Evolutionary conservation across 768 basidiomycete genomes (phyloP), one percentile per base, ranked within the genome.

Genomic region (Rhodosporidiobolus odoratus): DNA sequence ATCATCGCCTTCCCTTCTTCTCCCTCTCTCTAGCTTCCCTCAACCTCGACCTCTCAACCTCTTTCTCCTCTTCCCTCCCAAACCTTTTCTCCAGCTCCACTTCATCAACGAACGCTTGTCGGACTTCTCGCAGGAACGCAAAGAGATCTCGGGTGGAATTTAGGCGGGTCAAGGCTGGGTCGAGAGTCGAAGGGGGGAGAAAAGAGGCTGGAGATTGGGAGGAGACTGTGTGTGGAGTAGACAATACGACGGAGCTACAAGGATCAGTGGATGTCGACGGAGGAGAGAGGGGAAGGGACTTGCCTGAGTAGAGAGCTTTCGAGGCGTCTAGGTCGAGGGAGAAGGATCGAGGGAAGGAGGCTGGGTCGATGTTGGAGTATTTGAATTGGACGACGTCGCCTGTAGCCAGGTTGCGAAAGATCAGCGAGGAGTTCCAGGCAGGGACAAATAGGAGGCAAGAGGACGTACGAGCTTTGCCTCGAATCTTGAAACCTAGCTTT

Each of bases 291-390:
- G 35, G 30, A 34, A 32, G 58, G 41, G 32, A 37, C 69, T 43
- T 8, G 65, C 69, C 7, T 2, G 65, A 19, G 52, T 72, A 72
- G 35, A 12, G 6, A 4, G 56, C 30, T n/a, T 53, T 37, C 8
- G 71, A 72, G 5, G 65, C 73, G 58, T 75, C 67, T n/a, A 75
- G 40, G 48, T 71, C 67, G 65, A 75, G 63, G 10, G 70, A 65
- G 65, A 75, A 75, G 13, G 67, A 32, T 1, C 69, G 63, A 13
- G 69, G 50, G 57, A 66, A 69, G 21, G 53, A 59, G 2, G 59
- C 37, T 4, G 66, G 67, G 27, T 75, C 73, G 40, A 75, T 21
- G 57, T 69, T 47, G 16, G 41, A n/a, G 53, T 71, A 75, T n/a
- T 62, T 66, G 67, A 75, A 75, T 43, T 62, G 67, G 16, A 75